Evolutionary conservation across 306 rosid species (phyloP).

Genomic region (Fagus sylvatica): DNA sequence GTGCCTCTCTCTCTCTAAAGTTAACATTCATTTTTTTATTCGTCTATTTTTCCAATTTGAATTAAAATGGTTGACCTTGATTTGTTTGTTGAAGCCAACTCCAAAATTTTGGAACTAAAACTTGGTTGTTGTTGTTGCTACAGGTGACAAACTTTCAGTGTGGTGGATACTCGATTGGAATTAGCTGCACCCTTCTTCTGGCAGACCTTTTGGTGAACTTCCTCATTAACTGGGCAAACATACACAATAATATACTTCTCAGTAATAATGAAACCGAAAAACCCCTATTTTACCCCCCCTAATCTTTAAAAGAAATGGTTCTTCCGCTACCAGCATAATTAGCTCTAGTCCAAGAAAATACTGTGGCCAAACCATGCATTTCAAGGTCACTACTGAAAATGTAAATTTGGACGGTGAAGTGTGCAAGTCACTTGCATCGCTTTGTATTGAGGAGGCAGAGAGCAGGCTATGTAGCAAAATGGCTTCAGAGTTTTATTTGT

Average conservation of each 20-base stretch:
- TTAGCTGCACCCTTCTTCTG: constrained; percentile 58
- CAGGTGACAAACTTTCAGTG: constrained; percentile 62
- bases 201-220: constrained; percentile 45
- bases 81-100: neutral
- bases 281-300: constrained; percentile 37
- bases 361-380: constrained; percentile 27
- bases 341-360: constrained; percentile 26
- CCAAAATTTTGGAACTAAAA: too few relatives aligned
- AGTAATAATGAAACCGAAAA: constrained; percentile 11
- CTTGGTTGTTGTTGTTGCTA: too few relatives aligned
- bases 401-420: neutral
- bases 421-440: constrained; percentile 34
- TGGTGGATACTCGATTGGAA: constrained; percentile 65
- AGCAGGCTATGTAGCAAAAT: constrained; percentile 20
- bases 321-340: constrained; percentile 17
- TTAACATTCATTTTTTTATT: too few relatives aligned
- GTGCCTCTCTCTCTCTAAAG: too few relatives aligned
- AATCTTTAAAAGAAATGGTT: neutral
- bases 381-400: constrained; percentile 26
- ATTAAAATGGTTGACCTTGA: too few relatives aligned
- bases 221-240: constrained; percentile 54
- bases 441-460: constrained; percentile 49
- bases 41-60: too few relatives aligned
- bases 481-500: constrained; percentile 25
- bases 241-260: constrained; percentile 30